phyloP scores from a whole-genome alignment of 768 basidiomycete species.

The Phylloporus sp. region DNA sequence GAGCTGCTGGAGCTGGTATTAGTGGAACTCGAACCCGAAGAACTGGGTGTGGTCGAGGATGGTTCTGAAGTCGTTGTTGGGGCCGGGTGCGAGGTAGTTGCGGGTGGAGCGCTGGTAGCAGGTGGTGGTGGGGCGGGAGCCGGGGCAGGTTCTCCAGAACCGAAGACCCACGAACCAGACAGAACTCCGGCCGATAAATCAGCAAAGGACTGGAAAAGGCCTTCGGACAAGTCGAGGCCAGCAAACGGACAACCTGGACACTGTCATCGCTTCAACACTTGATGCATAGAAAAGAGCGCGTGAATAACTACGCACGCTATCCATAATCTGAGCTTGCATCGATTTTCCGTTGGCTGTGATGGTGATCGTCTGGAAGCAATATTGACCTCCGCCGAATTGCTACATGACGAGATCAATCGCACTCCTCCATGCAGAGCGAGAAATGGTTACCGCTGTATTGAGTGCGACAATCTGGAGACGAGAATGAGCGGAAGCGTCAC shows the following conservation, averaged over 20 bases:
- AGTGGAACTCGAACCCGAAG: constrained; percentile 10
- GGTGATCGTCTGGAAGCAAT: constrained; percentile 59
- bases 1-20: constrained; percentile 16
- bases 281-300: background rate
- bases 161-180: constrained; percentile 53
- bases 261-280: constrained; percentile 26
- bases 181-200: constrained; percentile 47
- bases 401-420: constrained; percentile 22
- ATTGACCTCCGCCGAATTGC: constrained; percentile 51
- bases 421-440: background rate
- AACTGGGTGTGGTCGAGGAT: constrained; percentile 17
- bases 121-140: constrained; percentile 21
- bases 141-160: constrained; percentile 19
- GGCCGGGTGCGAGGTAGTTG: constrained; percentile 22
- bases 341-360: constrained; percentile 58
- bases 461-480: constrained; percentile 49
- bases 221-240: constrained; percentile 64
- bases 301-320: constrained; percentile 40
- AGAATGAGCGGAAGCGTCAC: constrained; percentile 2
- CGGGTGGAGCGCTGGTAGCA: constrained; percentile 7
- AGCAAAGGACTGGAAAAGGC: constrained; percentile 62
- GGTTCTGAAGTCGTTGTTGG: constrained; percentile 22
- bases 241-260: constrained; percentile 62
- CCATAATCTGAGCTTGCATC: constrained; percentile 53
- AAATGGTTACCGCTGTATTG: constrained; percentile 23